phyloP scores from a whole-genome alignment of 768 basidiomycete species.

The Tubosaeta sp. region DNA sequence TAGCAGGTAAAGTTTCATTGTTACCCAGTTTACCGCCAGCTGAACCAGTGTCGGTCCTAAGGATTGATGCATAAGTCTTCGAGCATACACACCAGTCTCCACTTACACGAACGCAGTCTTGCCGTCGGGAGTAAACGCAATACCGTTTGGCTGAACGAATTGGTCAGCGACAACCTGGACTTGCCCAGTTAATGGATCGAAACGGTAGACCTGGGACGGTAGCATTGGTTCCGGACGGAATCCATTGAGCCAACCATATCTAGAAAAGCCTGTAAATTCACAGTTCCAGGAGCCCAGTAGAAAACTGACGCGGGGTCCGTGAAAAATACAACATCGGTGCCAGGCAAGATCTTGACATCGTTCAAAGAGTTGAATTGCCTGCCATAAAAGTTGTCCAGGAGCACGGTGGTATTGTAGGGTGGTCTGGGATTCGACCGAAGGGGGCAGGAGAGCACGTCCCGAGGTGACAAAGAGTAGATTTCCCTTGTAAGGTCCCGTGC shows the following conservation, averaged over 20 bases:
- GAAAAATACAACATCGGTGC: constrained; percentile 65
- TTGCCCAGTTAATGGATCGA: constrained; percentile 46
- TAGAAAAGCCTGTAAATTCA: constrained; percentile 19
- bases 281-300: not conserved
- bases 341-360: constrained; percentile 70
- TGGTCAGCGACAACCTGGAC: constrained; percentile 74
- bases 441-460: constrained; percentile 59
- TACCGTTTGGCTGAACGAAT: constrained; percentile 70
- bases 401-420: constrained; percentile 63
- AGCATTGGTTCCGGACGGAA: constrained; percentile 66
- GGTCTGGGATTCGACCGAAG: constrained; percentile 56
- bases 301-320: constrained; percentile 60
- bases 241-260: constrained; percentile 59
- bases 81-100: not conserved
- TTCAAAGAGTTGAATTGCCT: constrained; percentile 81
- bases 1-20: constrained; percentile 59
- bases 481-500: constrained; percentile 58
- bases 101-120: constrained; percentile 59
- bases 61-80: constrained; percentile 15
- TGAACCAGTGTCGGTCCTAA: constrained; percentile 30
- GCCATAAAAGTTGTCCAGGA: constrained; percentile 77
- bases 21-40: constrained; percentile 41
- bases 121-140: constrained; percentile 67
- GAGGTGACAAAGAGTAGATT: constrained; percentile 60
- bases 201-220: constrained; percentile 43